These are phyloP conservation scores for Coniochaeta sp. DNA, from an alignment of 2,329 filamentous ascomycete genomes.

Conservation along the genomic window DNA sequence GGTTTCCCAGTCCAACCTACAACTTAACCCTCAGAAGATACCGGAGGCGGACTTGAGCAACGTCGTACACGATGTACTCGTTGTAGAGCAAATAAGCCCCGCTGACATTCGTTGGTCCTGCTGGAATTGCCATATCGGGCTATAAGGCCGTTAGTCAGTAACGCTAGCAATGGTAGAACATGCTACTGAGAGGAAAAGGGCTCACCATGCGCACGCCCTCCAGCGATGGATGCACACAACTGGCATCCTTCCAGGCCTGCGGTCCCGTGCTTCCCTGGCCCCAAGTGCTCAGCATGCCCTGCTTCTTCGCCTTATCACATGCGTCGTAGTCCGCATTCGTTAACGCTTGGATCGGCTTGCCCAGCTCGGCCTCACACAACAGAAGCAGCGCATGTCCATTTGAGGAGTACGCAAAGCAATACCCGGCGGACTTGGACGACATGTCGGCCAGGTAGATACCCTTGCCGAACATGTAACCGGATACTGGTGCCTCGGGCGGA, in stretches of 20 bases:
- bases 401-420: constrained; percentile 59
- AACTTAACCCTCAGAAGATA: constrained; percentile 61
- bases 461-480: constrained; percentile 85
- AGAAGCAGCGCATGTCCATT: constrained; percentile 66
- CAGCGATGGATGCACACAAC: constrained; percentile 54
- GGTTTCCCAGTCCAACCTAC: constrained; percentile 12
- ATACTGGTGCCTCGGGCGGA: constrained; percentile 71
- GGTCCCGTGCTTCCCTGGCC: constrained; percentile 62
- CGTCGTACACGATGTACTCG: constrained; percentile 67
- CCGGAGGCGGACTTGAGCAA: constrained; percentile 61
- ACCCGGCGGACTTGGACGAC: constrained; percentile 74
- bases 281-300: constrained; percentile 60
- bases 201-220: constrained; percentile 64
- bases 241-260: constrained; percentile 67
- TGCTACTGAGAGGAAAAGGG: constrained; percentile 6
- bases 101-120: constrained; percentile 38
- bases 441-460: constrained; percentile 85
- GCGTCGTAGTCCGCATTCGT: constrained; percentile 52
- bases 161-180: neutral
- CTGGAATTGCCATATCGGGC: constrained; percentile 41
- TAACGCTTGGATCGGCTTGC: constrained; percentile 64
- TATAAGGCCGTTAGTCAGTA: neutral
- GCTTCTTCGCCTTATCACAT: constrained; percentile 50
- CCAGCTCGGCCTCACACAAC: constrained; percentile 79
- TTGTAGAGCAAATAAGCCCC: constrained; percentile 55